These are phyloP conservation scores for Dothiorella sarmentorum DNA, from an alignment of 2,329 filamentous ascomycete species.

Conservation along the genomic window DNA sequence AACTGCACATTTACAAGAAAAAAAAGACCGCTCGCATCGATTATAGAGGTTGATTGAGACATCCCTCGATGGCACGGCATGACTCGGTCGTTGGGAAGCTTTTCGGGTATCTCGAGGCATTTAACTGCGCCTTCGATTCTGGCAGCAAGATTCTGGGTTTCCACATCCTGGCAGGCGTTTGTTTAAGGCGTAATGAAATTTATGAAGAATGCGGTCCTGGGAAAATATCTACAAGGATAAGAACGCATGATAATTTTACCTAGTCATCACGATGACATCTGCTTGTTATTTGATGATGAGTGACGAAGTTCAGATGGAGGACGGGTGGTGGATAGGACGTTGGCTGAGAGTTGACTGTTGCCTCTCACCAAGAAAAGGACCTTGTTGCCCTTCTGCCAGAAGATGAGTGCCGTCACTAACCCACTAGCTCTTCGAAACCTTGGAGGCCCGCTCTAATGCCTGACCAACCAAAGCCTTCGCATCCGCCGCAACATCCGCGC, in stretches of 20 bases:
- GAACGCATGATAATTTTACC: not conserved
- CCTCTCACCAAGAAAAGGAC: too few relatives aligned
- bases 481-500: not conserved
- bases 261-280: not conserved
- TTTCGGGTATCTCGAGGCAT: constrained; percentile 6
- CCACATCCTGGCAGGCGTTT: not conserved
- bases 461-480: not conserved
- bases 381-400: too few relatives aligned
- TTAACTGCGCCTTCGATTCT: not conserved
- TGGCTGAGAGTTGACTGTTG: too few relatives aligned
- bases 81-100: too few relatives aligned
- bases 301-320: too few relatives aligned
- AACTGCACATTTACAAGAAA: not conserved
- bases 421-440: not conserved
- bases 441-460: not conserved
- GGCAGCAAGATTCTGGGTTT: not conserved
- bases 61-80: not conserved
- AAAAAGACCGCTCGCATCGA: not conserved
- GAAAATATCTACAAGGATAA: not conserved
- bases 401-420: not conserved
- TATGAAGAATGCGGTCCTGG: too few relatives aligned
- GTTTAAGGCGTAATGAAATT: too few relatives aligned
- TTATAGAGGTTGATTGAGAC: not conserved
- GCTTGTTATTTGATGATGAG: too few relatives aligned
- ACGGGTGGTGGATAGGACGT: too few relatives aligned